These are phyloP conservation scores for Botrytis squamosa DNA, from an alignment of 2,329 filamentous ascomycete species.

Conservation along the genomic window DNA sequence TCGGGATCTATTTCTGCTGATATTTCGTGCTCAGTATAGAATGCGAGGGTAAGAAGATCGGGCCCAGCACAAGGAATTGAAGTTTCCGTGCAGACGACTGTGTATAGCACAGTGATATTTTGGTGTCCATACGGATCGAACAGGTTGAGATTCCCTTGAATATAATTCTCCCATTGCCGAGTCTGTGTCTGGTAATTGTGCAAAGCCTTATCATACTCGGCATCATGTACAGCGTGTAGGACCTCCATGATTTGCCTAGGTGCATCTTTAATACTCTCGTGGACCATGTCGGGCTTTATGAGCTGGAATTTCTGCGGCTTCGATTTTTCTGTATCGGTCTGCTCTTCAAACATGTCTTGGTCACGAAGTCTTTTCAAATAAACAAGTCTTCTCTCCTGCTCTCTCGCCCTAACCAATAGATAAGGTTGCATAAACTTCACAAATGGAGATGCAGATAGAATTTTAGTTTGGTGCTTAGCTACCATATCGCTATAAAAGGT, in stretches of 20 bases:
- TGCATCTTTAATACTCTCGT: constrained; percentile 74
- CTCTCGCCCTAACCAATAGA: constrained; percentile 84
- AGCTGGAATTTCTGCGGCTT: constrained; percentile 77
- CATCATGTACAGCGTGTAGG: constrained; percentile 89
- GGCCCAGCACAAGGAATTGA: constrained; percentile 93
- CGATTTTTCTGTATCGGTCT: constrained; percentile 57
- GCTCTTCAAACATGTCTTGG: constrained; percentile 62
- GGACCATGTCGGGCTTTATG: constrained; percentile 94
- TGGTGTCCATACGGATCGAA: constrained; percentile 96
- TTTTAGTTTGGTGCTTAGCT: constrained; percentile 86
- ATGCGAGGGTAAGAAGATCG: constrained; percentile 83
- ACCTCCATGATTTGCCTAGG: constrained; percentile 90
- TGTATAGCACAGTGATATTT: constrained; percentile 92
- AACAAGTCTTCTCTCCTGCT: constrained; percentile 80
- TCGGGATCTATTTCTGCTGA: constrained; percentile 69
- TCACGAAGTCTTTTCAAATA: constrained; percentile 82
- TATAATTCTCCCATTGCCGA: constrained; percentile 92
- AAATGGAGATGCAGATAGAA: constrained; percentile 92
- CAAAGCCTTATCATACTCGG: constrained; percentile 91
- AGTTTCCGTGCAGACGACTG: constrained; percentile 87
- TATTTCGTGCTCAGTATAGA: constrained; percentile 85
- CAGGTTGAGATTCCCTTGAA: constrained; percentile 81
- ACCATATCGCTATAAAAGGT: constrained; percentile 96
- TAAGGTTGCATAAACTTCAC: constrained; percentile 95
- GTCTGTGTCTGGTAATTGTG: constrained; percentile 95